Conservation (phyloP, 148 eudicot species). For the Amaranthus palmeri region DNA sequence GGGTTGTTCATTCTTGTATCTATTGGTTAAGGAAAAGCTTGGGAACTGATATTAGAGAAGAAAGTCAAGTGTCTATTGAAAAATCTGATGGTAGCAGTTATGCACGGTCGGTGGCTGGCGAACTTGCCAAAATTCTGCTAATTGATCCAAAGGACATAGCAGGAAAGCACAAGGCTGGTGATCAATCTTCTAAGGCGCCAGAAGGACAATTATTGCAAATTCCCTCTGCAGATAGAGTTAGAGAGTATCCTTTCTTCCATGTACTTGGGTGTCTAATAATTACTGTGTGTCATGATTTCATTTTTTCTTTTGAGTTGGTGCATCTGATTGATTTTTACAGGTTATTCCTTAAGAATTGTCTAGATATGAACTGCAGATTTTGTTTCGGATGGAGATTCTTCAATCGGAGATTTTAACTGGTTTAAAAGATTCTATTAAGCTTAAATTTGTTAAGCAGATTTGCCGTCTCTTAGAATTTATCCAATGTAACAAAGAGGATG, state of each 20-base stretch:
- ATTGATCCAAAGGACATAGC: slow-evolving; percentile 65
- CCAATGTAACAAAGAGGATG: slow-evolving; percentile 82
- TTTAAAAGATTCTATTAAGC: slow-evolving; percentile 47
- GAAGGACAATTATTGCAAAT: slow-evolving; percentile 16
- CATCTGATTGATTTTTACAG: not conserved
- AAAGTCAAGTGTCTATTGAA: slow-evolving; percentile 30
- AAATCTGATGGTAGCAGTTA: slow-evolving; percentile 32
- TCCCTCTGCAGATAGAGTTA: slow-evolving; percentile 37
- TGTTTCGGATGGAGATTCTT: slow-evolving; percentile 88
- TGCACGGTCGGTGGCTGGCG: slow-evolving; percentile 31
- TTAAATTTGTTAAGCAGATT: slow-evolving; percentile 71
- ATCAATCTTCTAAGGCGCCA: slow-evolving; percentile 19
- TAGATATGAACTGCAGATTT: slow-evolving; percentile 85
- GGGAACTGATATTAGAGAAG: slow-evolving; percentile 25
- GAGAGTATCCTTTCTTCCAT: slow-evolving; percentile 71
- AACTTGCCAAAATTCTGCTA: slow-evolving; percentile 48
- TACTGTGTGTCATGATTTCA: slow-evolving; percentile 1
- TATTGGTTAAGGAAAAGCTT: slow-evolving; percentile 47
- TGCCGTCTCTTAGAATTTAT: slow-evolving; percentile 70
- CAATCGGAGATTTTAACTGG: slow-evolving; percentile 44
- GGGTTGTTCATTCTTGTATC: slow-evolving; percentile 58
- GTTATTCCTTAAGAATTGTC: slow-evolving; percentile 39
- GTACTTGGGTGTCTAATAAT: not conserved
- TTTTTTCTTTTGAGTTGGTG: not conserved
- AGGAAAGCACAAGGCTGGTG: slow-evolving; percentile 32